A percentile compares a stretch with the other conserved stretches of the same genome.
Conservation (phyloP, 2,329 filamentous ascomycete genomes). For the Fonsecaea multimorphosa region DNA sequence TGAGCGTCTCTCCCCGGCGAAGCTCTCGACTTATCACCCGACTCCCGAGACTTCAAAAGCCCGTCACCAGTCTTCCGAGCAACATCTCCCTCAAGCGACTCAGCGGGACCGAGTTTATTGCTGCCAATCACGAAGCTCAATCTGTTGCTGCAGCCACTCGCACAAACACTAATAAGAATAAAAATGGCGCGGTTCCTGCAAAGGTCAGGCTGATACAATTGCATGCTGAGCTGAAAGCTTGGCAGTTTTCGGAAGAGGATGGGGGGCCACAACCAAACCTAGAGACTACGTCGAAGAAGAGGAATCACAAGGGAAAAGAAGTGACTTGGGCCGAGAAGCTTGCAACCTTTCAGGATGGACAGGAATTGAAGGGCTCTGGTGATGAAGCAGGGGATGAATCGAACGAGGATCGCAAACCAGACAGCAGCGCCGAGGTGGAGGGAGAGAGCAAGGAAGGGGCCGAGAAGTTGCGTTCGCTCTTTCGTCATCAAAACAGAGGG, state of each 20-base stretch:
- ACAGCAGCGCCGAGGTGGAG: not conserved
- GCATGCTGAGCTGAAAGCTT: slow-evolving; percentile 30
- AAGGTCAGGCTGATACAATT: slow-evolving; percentile 34
- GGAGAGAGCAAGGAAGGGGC: not conserved
- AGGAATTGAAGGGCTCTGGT: not conserved
- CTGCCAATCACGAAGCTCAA: slow-evolving; percentile 50
- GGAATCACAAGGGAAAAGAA: slow-evolving; percentile 4
- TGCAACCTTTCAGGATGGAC: slow-evolving; percentile 10
- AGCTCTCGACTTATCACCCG: slow-evolving; percentile 44
- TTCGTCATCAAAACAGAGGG: slow-evolving; percentile 1
- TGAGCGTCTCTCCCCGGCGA: slow-evolving; percentile 41
- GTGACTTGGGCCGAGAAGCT: slow-evolving; percentile 16
- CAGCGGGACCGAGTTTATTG: slow-evolving; percentile 54
- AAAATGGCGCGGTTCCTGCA: slow-evolving; percentile 43
- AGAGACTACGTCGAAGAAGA: slow-evolving; percentile 4
- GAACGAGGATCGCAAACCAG: not conserved
- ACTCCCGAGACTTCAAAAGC: slow-evolving; percentile 40
- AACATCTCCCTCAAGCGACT: slow-evolving; percentile 52
- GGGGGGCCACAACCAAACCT: not conserved
- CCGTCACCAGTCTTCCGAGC: slow-evolving; percentile 42
- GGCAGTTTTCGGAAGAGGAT: slow-evolving; percentile 16
- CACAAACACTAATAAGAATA: slow-evolving; percentile 52
- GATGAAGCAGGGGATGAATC: not conserved
- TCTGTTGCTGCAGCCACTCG: slow-evolving; percentile 50
- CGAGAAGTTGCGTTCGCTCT: not conserved